Conservation (phyloP, 345 rosid genomes). For the Trapa incisa region DNA sequence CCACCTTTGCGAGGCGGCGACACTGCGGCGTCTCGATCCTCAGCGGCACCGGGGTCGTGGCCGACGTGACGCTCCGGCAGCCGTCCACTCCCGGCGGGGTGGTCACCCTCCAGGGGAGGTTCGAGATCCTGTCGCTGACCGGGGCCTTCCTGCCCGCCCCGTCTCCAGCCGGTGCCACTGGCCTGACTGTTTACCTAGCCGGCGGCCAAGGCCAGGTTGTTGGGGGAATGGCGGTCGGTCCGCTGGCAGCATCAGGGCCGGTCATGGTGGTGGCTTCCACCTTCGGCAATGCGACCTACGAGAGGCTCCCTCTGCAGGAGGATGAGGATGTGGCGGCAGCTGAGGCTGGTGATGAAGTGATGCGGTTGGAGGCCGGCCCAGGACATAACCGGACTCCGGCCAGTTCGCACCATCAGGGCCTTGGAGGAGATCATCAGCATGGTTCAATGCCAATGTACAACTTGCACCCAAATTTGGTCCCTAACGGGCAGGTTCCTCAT, state of each 20-base stretch:
- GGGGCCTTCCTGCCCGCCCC: conserved; percentile 74
- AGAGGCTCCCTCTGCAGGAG: conserved; percentile 62
- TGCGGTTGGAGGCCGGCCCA: conserved; percentile 16
- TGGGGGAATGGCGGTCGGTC: conserved; percentile 65
- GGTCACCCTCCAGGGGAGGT: conserved; percentile 64
- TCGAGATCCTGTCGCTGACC: conserved; percentile 72
- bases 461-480: conserved; percentile 50
- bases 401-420: conserved; percentile 15
- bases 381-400: conserved; percentile 3
- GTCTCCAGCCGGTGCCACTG: conserved; percentile 65
- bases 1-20: conserved; percentile 51
- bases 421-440: neutral
- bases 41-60: conserved; percentile 70
- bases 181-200: conserved; percentile 61
- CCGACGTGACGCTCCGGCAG: conserved; percentile 68
- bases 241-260: conserved; percentile 66
- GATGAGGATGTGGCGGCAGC: conserved; percentile 19
- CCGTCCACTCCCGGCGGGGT: conserved; percentile 63
- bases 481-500: conserved; percentile 59
- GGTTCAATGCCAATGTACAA: conserved; percentile 45
- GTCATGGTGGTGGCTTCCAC: conserved; percentile 82
- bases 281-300: conserved; percentile 68
- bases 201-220: conserved; percentile 90
- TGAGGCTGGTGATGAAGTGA: conserved; percentile 9
- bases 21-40: conserved; percentile 69